Evolutionary conservation across 1,284 basidiomycete genomes (phyloP).

Genomic region (Boletus semigastroideus): DNA sequence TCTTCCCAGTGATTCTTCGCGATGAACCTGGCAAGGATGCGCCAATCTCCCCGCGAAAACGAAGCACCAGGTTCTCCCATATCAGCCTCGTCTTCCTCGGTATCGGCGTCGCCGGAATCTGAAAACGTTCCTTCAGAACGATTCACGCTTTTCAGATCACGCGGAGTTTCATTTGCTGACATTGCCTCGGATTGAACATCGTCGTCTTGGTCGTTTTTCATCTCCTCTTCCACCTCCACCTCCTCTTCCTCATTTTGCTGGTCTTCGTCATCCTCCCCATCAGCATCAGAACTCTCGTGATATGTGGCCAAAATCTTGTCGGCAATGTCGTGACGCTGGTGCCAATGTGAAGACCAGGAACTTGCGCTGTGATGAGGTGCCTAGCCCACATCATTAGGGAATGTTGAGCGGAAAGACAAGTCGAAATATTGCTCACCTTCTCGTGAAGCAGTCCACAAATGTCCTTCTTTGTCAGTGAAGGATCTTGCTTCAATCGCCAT

Average conservation of each 20-base stretch:
- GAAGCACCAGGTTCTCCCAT: constrained; percentile 52
- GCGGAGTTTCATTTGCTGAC: constrained; percentile 18
- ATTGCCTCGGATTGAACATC: constrained; percentile 33
- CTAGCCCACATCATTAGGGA: constrained; percentile 35
- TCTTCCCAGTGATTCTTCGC: constrained; percentile 46
- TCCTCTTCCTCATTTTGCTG: constrained; percentile 37
- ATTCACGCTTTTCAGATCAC: constrained; percentile 2
- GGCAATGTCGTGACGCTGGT: constrained; percentile 56
- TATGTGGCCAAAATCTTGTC: constrained; percentile 61
- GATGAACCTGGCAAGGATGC: constrained; percentile 57
- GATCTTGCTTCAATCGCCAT: constrained; percentile 55
- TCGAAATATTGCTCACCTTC: constrained; percentile 39
- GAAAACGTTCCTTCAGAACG: constrained; percentile 16
- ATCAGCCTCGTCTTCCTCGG: constrained; percentile 44
- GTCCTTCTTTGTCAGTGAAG: constrained; percentile 48
- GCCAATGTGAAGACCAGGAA: constrained; percentile 67
- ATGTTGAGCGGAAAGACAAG: constrained; percentile 1
- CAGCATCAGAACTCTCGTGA: constrained; percentile 30
- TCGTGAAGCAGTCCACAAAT: constrained; percentile 54
- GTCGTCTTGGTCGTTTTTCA: constrained; percentile 34
- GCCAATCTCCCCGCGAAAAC: constrained; percentile 58
- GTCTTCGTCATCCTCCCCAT: constrained; percentile 32
- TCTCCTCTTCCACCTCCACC: constrained; percentile 36
- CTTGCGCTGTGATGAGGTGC: constrained; percentile 56
- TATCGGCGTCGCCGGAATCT: constrained; percentile 22